Evolutionary conservation across 257 asterid species (phyloP).

Genomic region (Solanum sitiens): DNA sequence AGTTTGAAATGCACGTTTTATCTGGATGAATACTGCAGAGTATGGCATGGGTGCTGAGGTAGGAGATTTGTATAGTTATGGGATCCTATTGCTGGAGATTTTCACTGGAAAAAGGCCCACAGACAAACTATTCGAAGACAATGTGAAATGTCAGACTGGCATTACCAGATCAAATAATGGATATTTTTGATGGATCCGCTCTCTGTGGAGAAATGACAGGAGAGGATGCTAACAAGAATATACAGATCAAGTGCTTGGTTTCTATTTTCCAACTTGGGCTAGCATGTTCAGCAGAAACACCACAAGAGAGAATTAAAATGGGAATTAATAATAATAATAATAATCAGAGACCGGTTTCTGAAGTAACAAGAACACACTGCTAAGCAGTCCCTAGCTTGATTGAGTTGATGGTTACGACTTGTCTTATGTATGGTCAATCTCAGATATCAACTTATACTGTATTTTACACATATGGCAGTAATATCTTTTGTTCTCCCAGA

Average conservation of each 20-base stretch:
- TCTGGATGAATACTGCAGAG: background rate
- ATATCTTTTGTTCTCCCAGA: background rate
- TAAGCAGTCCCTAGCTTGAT: background rate
- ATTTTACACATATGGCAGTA: background rate
- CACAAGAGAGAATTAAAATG: slow-evolving; percentile 16
- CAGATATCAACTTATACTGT: background rate
- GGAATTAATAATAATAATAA: background rate
- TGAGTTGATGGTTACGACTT: background rate
- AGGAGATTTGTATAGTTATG: background rate
- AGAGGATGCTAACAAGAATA: slow-evolving; percentile 3
- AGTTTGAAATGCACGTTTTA: background rate
- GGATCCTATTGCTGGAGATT: slow-evolving; percentile 26
- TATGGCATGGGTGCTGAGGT: background rate
- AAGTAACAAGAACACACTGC: background rate
- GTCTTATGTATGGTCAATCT: background rate
- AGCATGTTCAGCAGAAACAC: slow-evolving; percentile 19
- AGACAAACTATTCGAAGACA: slow-evolving; percentile 8
- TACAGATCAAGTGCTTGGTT: slow-evolving; percentile 7
- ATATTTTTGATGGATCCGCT: slow-evolving; percentile 10
- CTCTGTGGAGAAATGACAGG: slow-evolving; percentile 17
- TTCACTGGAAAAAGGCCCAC: slow-evolving; percentile 28
- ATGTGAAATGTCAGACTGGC: slow-evolving; percentile 10
- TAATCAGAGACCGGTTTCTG: background rate
- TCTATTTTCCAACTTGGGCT: slow-evolving; percentile 19
- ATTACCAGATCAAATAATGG: slow-evolving; percentile 8